Conservation (phyloP, 2,329 filamentous ascomycete genomes). For the Colletotrichum orbiculare region DNA sequence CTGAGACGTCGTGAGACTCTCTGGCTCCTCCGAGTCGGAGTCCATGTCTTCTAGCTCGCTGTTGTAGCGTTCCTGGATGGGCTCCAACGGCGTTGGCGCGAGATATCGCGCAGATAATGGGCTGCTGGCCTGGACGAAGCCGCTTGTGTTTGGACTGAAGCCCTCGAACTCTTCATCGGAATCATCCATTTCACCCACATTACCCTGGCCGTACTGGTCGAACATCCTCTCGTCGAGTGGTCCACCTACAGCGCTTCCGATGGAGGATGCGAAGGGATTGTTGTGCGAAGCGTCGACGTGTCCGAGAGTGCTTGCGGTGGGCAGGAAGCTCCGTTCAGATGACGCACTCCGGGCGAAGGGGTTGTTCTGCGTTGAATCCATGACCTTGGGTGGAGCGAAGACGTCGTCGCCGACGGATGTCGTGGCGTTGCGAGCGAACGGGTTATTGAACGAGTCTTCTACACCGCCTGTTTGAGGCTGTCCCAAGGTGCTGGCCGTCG, state of each 20-base stretch:
- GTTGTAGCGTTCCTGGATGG: slow-evolving; percentile 34
- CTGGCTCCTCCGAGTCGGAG: slow-evolving; percentile 28
- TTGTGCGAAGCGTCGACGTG: neutral
- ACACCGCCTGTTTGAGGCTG: neutral
- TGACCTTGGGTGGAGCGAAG: slow-evolving; percentile 1
- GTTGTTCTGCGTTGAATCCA: slow-evolving; percentile 21
- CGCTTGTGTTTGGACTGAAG: neutral
- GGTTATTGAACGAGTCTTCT: neutral
- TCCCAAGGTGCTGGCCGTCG: neutral
- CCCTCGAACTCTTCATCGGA: neutral
- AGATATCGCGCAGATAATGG: slow-evolving; percentile 1
- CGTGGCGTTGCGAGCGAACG: slow-evolving; percentile 11
- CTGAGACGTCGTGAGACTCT: slow-evolving; percentile 26
- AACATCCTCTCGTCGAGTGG: slow-evolving; percentile 9
- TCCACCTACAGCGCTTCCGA: neutral
- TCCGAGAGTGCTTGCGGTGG: slow-evolving; percentile 14
- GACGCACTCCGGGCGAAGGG: slow-evolving; percentile 17
- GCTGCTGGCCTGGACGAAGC: slow-evolving; percentile 17
- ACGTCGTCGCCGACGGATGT: neutral
- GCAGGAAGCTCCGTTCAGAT: slow-evolving; percentile 19
- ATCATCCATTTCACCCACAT: neutral
- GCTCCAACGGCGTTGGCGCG: slow-evolving; percentile 12
- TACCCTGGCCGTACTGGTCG: neutral
- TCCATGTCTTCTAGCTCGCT: slow-evolving; percentile 34
- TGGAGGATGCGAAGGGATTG: slow-evolving; percentile 8